Evolutionary conservation across 768 basidiomycete genomes (phyloP).

Genomic region (Suillus occidentalis): DNA sequence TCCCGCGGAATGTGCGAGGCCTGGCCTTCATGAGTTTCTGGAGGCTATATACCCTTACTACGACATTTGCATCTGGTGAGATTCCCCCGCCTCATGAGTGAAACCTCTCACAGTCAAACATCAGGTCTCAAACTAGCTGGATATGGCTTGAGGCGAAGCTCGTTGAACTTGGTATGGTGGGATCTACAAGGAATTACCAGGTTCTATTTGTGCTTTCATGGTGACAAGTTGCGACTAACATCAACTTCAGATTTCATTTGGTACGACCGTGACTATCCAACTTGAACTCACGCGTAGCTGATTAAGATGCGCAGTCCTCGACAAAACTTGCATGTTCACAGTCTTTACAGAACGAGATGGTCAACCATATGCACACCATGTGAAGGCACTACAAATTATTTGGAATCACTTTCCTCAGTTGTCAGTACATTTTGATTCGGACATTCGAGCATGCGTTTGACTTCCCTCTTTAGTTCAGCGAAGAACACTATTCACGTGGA

Average conservation of each 20-base stretch:
- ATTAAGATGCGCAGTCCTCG: constrained; percentile 56
- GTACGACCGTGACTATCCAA: constrained; percentile 30
- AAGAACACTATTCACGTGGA: constrained; percentile 86
- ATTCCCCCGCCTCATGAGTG: neutral
- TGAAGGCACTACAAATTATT: constrained; percentile 81
- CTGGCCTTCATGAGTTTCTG: constrained; percentile 81
- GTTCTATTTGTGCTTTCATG: constrained; percentile 33
- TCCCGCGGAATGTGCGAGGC: constrained; percentile 78
- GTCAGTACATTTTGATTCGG: constrained; percentile 36
- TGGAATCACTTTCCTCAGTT: constrained; percentile 87
- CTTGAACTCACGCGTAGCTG: neutral
- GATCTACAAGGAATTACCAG: constrained; percentile 67
- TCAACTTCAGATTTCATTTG: constrained; percentile 56
- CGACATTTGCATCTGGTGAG: constrained; percentile 86
- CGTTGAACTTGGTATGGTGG: constrained; percentile 83
- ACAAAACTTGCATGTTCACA: constrained; percentile 88
- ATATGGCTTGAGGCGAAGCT: constrained; percentile 88
- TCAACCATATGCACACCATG: constrained; percentile 76
- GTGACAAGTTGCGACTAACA: neutral
- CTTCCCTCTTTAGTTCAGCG: constrained; percentile 43
- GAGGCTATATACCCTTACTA: constrained; percentile 79
- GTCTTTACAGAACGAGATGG: constrained; percentile 75
- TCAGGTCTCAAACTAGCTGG: constrained; percentile 87
- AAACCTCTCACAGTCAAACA: neutral
- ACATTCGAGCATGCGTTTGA: neutral